These are phyloP conservation scores for Nepenthes gracilis DNA, from an alignment of 148 eudicot species.

Conservation along the genomic window DNA sequence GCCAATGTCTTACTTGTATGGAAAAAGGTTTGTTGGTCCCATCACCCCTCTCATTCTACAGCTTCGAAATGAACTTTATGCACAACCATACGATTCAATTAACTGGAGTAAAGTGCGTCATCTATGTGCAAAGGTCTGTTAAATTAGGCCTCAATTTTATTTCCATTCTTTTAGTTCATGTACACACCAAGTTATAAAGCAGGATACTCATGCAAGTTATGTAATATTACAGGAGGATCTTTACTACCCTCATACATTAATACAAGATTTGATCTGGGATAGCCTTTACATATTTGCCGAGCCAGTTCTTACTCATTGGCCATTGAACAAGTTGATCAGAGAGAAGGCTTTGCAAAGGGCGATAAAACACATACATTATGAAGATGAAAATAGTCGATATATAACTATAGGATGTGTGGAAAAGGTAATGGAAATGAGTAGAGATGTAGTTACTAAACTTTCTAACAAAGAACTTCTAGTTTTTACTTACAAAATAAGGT, in stretches of 20 bases:
- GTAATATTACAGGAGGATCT: conserved; percentile 14
- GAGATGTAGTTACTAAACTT: too few relatives aligned
- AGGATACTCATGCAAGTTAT: too few relatives aligned
- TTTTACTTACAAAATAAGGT: too few relatives aligned
- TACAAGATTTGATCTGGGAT: conserved; percentile 28
- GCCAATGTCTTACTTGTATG: conserved; percentile 39
- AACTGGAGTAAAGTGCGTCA: conserved; percentile 24
- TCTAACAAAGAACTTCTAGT: too few relatives aligned
- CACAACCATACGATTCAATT: conserved; percentile 19
- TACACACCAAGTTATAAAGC: too few relatives aligned
- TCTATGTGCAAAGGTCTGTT: conserved; percentile 20
- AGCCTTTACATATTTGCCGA: conserved; percentile 11
- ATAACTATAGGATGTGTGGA: conserved; percentile 22
- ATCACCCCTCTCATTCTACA: conserved; percentile 20
- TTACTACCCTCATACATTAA: conserved; percentile 18
- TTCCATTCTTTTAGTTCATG: too few relatives aligned
- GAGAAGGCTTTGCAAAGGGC: conserved; percentile 18
- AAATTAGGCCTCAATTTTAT: background rate
- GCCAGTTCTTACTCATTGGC: conserved; percentile 27
- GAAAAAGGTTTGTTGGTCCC: conserved; percentile 34
- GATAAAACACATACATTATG: conserved; percentile 24
- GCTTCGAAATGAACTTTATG: conserved; percentile 28
- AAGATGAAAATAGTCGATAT: conserved; percentile 24
- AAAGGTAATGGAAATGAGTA: too few relatives aligned
- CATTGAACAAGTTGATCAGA: conserved; percentile 13